Conservation (phyloP, 1,139 yeast genomes). For the Zygosaccharomyces sapae region DNA sequence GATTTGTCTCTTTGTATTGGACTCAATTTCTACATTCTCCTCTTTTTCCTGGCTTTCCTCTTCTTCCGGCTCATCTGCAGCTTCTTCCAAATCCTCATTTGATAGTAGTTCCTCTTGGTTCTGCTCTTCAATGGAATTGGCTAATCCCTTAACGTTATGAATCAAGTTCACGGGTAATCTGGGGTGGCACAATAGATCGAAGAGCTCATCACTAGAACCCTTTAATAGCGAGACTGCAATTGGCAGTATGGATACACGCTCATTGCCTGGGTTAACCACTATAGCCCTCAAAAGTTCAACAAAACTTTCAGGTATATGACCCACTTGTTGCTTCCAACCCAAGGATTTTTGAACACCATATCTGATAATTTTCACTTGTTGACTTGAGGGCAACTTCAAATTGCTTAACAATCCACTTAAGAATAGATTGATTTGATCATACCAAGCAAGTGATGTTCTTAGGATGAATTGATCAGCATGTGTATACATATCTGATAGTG, state of each 20-base stretch:
- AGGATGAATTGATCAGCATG: conserved; percentile 56
- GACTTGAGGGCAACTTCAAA: conserved; percentile 55
- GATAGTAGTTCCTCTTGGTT: conserved; percentile 12
- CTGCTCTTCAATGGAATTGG: conserved; percentile 15
- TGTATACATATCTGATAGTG: conserved; percentile 64
- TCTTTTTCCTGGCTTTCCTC: too few species aligned
- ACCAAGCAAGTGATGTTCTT: conserved; percentile 41
- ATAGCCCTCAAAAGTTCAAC: conserved; percentile 46
- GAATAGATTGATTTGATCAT: conserved; percentile 45
- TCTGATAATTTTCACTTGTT: conserved; percentile 57
- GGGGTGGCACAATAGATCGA: conserved; percentile 68
- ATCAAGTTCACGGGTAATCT: conserved; percentile 64
- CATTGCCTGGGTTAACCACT: conserved; percentile 62
- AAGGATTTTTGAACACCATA: conserved; percentile 43
- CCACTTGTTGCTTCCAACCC: conserved; percentile 26
- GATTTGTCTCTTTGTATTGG: background rate
- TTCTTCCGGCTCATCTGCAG: conserved; percentile 24
- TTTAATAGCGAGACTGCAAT: conserved; percentile 50
- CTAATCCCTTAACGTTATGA: conserved; percentile 34
- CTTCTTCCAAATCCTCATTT: conserved; percentile 23
- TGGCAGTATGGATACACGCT: conserved; percentile 61
- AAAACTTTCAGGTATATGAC: conserved; percentile 34
- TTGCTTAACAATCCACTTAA: conserved; percentile 47
- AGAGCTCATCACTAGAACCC: conserved; percentile 38
- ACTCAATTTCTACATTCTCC: background rate